Base-by-base conservation (phyloP, 306 rosid species). In the Quercus suber region DNA sequence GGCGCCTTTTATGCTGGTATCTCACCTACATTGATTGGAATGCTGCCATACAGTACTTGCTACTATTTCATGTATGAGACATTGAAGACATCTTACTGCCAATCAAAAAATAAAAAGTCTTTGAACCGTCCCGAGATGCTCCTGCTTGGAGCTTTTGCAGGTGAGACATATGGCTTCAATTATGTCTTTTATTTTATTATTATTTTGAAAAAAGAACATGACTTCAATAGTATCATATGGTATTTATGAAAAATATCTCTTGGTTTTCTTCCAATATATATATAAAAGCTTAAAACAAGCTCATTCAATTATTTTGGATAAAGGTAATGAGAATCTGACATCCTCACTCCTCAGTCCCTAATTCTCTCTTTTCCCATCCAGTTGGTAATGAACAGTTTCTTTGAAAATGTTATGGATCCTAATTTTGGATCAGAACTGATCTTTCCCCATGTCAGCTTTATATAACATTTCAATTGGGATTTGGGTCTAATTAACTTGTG, bases 1-100 rank as follows among this genome's bases (percentile, higher is more conserved):
- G 89, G 90, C 75, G 92, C 94, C 71, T 90, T 93, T 76, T 95
- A 95, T 89, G 85, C 99, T 17, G 98, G 99, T 76, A 73, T 95
- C 74, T 84, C 94, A 77, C 99, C 99, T 65, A 95, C 99, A 18
- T 79, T 95, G 64, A 78, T 91, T 61, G 99, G 99, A 83, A 95
- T 95, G 99, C 97, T 95, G 63, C 97, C 99, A 12, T 92, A 95
- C 89, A 95, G 99, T 84, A 92, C 99, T 17, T 92, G 99, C 59
- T 92, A 87, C 82, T 95, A 95, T 86, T 95, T 91, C 86, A 92
- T 95, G 99, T 95, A 95, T 8, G 99, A 95, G 63, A 92, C 89
- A 31, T 80, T 95, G 83, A 95, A 95, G 90, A 89, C 78, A 74
- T 81, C 93, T 79, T 91, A 92, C 90, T 91, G 97, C 81, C 52